Evolutionary conservation across 345 rosid genomes (phyloP).

Genomic region (Luvunga scandens): DNA sequence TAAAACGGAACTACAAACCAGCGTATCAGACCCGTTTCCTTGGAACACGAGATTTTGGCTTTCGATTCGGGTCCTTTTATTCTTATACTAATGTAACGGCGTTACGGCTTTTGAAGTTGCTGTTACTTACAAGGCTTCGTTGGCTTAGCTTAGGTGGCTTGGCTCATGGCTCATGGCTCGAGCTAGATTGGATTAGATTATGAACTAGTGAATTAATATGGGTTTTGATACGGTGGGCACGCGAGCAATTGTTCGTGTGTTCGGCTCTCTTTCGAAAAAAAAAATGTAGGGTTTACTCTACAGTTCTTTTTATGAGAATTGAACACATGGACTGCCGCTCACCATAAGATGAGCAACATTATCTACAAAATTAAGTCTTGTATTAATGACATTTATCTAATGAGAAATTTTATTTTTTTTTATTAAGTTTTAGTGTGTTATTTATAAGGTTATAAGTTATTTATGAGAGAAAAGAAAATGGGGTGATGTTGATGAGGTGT

Average conservation of each 20-base stretch:
- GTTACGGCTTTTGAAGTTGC: conserved; percentile 13
- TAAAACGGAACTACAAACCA: conserved; percentile 15
- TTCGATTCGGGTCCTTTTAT: background rate
- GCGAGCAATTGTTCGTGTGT: too few relatives aligned
- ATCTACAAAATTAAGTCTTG: too few relatives aligned
- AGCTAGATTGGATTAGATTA: background rate
- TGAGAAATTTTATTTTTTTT: too few relatives aligned
- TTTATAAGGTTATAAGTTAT: too few relatives aligned
- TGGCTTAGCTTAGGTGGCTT: background rate
- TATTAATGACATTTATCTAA: too few relatives aligned
- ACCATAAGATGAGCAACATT: too few relatives aligned
- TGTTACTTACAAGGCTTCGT: background rate
- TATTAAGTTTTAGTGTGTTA: too few relatives aligned
- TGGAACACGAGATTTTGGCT: conserved; percentile 6
- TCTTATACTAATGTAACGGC: conserved; percentile 16
- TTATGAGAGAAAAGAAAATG: background rate
- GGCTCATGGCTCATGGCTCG: background rate
- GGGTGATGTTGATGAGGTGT: background rate
- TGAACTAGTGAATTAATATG: background rate
- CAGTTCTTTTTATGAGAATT: too few relatives aligned
- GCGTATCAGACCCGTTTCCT: conserved; percentile 12
- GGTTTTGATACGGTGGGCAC: background rate
- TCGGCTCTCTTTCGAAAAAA: too few relatives aligned
- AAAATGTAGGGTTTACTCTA: too few relatives aligned
- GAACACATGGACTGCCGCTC: too few relatives aligned